A percentile compares a stretch with the other conserved stretches of the same genome.
phyloP scores from a whole-genome alignment of 441 rosid genomes.

The Sinapis alba region DNA sequence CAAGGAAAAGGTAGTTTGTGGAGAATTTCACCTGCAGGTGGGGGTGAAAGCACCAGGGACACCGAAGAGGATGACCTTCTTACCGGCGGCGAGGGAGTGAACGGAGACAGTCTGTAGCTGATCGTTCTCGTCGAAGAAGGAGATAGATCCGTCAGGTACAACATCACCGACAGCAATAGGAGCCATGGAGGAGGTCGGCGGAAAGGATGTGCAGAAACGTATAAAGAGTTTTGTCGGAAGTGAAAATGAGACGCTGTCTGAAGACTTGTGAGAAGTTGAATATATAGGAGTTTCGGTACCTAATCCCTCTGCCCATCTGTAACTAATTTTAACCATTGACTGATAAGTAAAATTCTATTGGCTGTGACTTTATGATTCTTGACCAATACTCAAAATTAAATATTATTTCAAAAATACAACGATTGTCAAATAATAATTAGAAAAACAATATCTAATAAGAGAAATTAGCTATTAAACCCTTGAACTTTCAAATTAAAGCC shows the following conservation, averaged over 20 bases:
- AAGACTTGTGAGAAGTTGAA: not conserved
- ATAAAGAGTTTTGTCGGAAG: not conserved
- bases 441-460: too few relatives aligned
- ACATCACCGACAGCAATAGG: conserved; percentile 73
- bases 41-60: conserved; percentile 99
- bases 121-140: conserved; percentile 80
- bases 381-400: not conserved
- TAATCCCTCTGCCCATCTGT: not conserved
- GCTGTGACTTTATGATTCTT: not conserved
- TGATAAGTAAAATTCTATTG: not conserved
- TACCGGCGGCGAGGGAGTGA: conserved; percentile 82
- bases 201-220: not conserved
- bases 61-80: conserved; percentile 76
- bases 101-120: conserved; percentile 73
- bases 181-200: conserved; percentile 54
- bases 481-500: too few relatives aligned
- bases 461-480: too few relatives aligned
- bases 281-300: not conserved
- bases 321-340: not conserved
- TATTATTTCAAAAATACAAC: too few relatives aligned
- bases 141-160: conserved; percentile 80
- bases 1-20: not conserved
- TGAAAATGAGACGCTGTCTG: not conserved
- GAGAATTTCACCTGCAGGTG: conserved; percentile 71
- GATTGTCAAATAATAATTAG: too few relatives aligned